Evolutionary conservation across 1,139 yeast species (phyloP).

Genomic region (Candida albicans): DNA sequence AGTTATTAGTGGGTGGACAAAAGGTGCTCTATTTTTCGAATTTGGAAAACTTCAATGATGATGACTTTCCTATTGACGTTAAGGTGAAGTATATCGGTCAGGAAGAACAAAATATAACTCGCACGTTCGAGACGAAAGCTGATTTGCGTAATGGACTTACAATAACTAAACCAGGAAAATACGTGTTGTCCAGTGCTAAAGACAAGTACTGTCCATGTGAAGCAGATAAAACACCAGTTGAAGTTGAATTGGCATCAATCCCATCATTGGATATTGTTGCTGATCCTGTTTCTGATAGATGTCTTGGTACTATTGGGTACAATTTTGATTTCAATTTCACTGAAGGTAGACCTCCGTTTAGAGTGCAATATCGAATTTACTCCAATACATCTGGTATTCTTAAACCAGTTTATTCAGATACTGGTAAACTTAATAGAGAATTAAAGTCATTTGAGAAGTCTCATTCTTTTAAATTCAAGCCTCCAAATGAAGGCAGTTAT

Average conservation of each 20-base stretch:
- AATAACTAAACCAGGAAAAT: constrained; percentile 62
- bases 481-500: constrained; percentile 79
- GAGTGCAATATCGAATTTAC: constrained; percentile 61
- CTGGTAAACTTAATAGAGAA: constrained; percentile 29
- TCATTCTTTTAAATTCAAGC: constrained; percentile 63
- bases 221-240: constrained; percentile 24
- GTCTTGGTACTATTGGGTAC: constrained; percentile 89
- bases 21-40: constrained; percentile 33
- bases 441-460: constrained; percentile 22
- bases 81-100: constrained; percentile 23
- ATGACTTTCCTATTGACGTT: constrained; percentile 51
- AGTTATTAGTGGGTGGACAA: constrained; percentile 38
- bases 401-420: constrained; percentile 31
- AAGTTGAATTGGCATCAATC: constrained; percentile 29
- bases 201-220: constrained; percentile 69
- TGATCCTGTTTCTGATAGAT: constrained; percentile 70
- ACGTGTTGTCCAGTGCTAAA: constrained; percentile 50
- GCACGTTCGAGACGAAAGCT: constrained; percentile 31
- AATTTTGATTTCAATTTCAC: constrained; percentile 64
- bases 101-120: constrained; percentile 22
- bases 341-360: constrained; percentile 78
- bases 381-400: constrained; percentile 38
- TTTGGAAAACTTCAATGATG: constrained; percentile 20
- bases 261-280: constrained; percentile 58
- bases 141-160: constrained; percentile 35